A percentile compares a stretch with the other conserved stretches of the same genome.
Conservation (phyloP, 345 rosid genomes). For the Eucalyptus fibrosa region DNA sequence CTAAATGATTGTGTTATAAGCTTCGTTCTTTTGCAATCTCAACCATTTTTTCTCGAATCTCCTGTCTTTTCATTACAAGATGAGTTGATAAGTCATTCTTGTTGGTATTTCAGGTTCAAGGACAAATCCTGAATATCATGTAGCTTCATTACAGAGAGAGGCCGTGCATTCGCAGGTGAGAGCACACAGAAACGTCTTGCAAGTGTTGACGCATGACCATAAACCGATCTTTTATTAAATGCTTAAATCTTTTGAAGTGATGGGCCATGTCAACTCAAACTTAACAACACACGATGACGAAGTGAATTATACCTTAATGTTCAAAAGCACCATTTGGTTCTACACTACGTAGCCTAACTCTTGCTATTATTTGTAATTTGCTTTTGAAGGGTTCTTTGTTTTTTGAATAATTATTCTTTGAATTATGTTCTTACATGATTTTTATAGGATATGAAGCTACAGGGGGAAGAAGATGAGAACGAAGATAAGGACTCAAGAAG, state of each 20-base stretch:
- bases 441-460: background rate
- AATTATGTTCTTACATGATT: background rate
- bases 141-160: background rate
- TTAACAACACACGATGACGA: background rate
- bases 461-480: constrained; percentile 4
- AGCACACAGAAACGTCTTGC: background rate
- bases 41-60: background rate
- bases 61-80: background rate
- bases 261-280: background rate
- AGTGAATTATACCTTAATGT: background rate
- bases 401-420: background rate
- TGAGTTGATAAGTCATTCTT: background rate
- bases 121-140: background rate
- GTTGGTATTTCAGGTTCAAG: background rate
- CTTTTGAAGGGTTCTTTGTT: background rate
- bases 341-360: background rate
- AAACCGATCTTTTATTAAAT: background rate
- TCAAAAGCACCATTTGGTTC: background rate
- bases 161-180: background rate
- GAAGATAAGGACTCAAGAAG: constrained; percentile 29
- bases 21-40: background rate
- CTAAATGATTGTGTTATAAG: background rate
- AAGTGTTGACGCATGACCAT: background rate
- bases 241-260: background rate
- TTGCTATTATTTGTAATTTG: background rate